phyloP scores from a whole-genome alignment of 306 rosid genomes.

The Luffa aegyptiaca region DNA sequence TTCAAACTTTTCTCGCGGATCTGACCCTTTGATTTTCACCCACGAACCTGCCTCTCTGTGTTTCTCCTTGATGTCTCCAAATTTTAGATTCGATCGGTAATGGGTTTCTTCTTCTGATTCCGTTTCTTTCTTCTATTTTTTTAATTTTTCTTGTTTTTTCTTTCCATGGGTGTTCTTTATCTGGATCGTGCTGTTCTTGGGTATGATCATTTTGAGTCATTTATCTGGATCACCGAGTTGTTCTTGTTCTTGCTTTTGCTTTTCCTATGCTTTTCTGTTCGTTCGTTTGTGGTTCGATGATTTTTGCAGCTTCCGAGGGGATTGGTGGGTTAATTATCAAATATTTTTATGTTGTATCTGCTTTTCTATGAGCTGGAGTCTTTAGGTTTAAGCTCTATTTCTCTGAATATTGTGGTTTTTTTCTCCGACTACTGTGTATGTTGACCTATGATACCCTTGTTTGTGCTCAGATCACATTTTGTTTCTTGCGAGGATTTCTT shows the following conservation, averaged over 20 bases:
- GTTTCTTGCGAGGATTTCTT: neutral
- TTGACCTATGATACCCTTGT: neutral
- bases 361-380: neutral
- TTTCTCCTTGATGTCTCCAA: conserved; percentile 18
- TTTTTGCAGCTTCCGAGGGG: neutral
- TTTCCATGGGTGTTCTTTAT: neutral
- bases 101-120: neutral
- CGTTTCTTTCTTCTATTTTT: neutral
- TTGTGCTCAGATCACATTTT: neutral
- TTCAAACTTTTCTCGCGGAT: conserved; percentile 20
- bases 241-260: neutral
- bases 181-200: neutral
- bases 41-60: neutral
- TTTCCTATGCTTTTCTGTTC: neutral
- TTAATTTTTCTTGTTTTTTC: neutral
- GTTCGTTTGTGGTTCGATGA: neutral
- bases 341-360: neutral
- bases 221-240: neutral
- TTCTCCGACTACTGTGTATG: neutral
- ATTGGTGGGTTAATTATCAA: neutral
- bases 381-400: neutral
- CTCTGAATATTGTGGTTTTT: neutral
- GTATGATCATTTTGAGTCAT: neutral
- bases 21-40: conserved; percentile 27
- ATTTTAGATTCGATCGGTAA: conserved; percentile 21